Conservation (phyloP, 495 filamentous ascomycete genomes). For the Penicillium parvum region DNA sequence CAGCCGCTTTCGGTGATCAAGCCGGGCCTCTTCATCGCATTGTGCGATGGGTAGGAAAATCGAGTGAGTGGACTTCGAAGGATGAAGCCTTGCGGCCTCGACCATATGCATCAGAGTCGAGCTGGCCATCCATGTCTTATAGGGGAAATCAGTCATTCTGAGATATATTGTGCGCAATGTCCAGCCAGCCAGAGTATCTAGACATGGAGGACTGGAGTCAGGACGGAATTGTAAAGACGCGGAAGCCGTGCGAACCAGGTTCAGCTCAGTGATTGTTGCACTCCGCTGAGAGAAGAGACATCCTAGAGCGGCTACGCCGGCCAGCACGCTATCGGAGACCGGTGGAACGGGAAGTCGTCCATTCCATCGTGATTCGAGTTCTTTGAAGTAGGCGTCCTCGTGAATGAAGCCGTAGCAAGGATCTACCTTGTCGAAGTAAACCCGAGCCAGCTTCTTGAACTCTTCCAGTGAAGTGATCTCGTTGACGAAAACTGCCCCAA, state of each 20-base stretch:
- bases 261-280: conserved; percentile 28
- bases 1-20: conserved; percentile 29
- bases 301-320: conserved; percentile 42
- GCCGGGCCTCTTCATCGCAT: conserved; percentile 16
- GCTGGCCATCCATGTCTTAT: conserved; percentile 47
- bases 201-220: conserved; percentile 16
- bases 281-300: conserved; percentile 33
- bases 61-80: conserved; percentile 20
- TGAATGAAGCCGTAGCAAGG: conserved; percentile 49
- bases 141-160: conserved; percentile 43
- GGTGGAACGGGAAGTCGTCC: conserved; percentile 1
- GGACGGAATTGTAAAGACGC: conserved; percentile 30
- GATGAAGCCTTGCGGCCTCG: conserved; percentile 46
- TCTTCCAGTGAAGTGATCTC: conserved; percentile 33
- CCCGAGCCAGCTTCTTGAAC: conserved; percentile 30
- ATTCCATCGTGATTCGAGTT: conserved; percentile 33
- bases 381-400: conserved; percentile 21
- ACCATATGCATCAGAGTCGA: conserved; percentile 48
- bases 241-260: conserved; percentile 34
- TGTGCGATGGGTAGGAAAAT: conserved; percentile 12
- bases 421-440: conserved; percentile 47
- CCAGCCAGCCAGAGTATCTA: conserved; percentile 41
- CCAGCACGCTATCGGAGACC: conserved; percentile 39
- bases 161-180: conserved; percentile 43
- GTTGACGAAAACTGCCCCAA: conserved; percentile 17